Evolutionary conservation across 352 stramenopile genomes (phyloP).

Genomic region (Phytophthora aleatoria): DNA sequence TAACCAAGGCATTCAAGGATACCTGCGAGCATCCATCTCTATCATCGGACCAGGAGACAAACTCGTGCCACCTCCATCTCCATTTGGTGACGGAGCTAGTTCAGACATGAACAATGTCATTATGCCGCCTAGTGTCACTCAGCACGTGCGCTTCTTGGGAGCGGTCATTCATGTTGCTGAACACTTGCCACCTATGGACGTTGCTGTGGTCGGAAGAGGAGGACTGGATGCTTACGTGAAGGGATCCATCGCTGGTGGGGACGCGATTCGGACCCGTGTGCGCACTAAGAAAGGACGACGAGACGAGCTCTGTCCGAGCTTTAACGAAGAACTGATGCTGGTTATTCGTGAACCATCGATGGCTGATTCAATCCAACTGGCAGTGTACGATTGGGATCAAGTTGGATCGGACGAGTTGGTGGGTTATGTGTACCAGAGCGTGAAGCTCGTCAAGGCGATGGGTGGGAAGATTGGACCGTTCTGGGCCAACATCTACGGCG

Average conservation of each 20-base stretch:
- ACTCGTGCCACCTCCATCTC: constrained; percentile 67
- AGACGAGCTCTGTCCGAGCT: constrained; percentile 67
- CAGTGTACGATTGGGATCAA: constrained; percentile 81
- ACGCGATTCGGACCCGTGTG: constrained; percentile 72
- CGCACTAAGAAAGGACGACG: constrained; percentile 78
- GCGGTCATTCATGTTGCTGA: constrained; percentile 72
- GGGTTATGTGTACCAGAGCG: constrained; percentile 68
- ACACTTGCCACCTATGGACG: constrained; percentile 78
- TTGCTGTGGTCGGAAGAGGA: constrained; percentile 59
- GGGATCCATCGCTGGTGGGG: constrained; percentile 56
- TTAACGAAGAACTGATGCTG: constrained; percentile 83
- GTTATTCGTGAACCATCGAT: constrained; percentile 82
- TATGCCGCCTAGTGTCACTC: constrained; percentile 76
- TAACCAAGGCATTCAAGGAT: constrained; percentile 91
- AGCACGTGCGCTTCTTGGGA: constrained; percentile 77
- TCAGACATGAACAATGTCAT: constrained; percentile 70
- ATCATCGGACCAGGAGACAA: constrained; percentile 90
- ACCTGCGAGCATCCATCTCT: constrained; percentile 86
- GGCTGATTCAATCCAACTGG: constrained; percentile 75
- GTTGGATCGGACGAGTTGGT: constrained; percentile 78
- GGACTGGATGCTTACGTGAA: constrained; percentile 80
- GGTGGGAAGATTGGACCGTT: constrained; percentile 58
- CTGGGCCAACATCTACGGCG: constrained; percentile 85
- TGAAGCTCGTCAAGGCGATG: constrained; percentile 76
- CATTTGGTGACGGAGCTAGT: constrained; percentile 48